A percentile compares a stretch with the other conserved stretches of the same genome.
Evolutionary conservation across 169 alveolate species (phyloP).

Genomic region (Plasmodium ovale): DNA sequence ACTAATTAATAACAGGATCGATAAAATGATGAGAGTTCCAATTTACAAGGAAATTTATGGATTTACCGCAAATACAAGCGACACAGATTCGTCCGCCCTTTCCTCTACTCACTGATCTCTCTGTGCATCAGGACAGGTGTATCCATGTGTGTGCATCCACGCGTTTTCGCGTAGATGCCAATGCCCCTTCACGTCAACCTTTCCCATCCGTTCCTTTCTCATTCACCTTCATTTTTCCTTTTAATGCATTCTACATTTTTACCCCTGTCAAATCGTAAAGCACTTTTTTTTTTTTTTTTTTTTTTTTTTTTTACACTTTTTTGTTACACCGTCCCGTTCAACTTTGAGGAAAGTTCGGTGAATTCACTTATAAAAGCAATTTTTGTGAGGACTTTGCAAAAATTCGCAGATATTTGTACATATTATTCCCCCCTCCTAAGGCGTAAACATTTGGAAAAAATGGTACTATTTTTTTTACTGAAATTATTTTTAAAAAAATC

Average conservation of each 20-base stretch:
- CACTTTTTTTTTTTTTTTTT: not conserved
- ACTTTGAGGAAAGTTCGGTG: too few species aligned
- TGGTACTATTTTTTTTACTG: slow-evolving; percentile 1
- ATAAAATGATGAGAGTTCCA: slow-evolving; percentile 34
- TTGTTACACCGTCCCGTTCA: too few species aligned
- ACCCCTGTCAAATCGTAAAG: slow-evolving; percentile 16
- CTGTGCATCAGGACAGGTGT: not conserved
- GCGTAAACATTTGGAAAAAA: too few species aligned
- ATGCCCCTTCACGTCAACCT: too few species aligned
- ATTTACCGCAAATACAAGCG: slow-evolving; percentile 36
- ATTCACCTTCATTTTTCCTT: not conserved
- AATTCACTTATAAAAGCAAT: too few species aligned
- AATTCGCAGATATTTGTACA: too few species aligned
- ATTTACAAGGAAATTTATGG: slow-evolving; percentile 64
- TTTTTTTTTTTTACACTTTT: not conserved
- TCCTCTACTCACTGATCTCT: not conserved
- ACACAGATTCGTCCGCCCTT: not conserved
- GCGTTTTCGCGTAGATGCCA: too few species aligned
- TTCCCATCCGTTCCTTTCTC: too few species aligned
- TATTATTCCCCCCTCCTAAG: too few species aligned
- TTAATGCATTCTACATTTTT: slow-evolving; percentile 9
- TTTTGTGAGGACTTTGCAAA: too few species aligned
- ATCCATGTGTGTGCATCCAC: too few species aligned
- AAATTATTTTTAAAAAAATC: not conserved
- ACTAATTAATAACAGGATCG: slow-evolving; percentile 30